These are phyloP conservation scores for Picea abies DNA, from an alignment of 83 land plant genomes.

Conservation along the genomic window DNA sequence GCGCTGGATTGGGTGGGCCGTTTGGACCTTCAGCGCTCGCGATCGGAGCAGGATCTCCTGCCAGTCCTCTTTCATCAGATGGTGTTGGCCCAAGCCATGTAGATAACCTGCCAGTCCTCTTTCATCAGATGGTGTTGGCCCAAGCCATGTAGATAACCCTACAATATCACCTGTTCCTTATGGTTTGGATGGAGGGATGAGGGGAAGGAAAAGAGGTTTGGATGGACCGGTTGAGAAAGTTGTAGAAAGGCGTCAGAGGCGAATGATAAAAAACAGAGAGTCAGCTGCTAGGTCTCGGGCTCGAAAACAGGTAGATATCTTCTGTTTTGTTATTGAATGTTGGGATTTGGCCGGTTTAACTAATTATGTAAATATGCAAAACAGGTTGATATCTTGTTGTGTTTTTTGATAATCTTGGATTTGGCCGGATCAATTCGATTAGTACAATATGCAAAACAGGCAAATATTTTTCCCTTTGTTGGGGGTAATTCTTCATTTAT, in stretches of 20 bases:
- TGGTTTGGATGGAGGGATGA: constrained; percentile 16
- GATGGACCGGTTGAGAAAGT: constrained; percentile 63
- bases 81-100: constrained; percentile 22
- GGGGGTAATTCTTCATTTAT: too few species aligned
- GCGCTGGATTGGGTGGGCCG: constrained; percentile 23
- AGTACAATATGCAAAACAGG: too few species aligned
- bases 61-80: constrained; percentile 33
- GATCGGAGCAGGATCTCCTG: constrained; percentile 23
- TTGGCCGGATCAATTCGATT: too few species aligned
- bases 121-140: constrained; percentile 29
- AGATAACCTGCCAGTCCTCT: constrained; percentile 25
- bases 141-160: constrained; percentile 15
- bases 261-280: constrained; percentile 96
- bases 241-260: constrained; percentile 80
- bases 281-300: constrained; percentile 93
- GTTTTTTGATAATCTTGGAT: too few species aligned
- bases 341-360: not conserved
- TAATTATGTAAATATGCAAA: too few species aligned
- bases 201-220: constrained; percentile 26
- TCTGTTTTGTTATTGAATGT: not conserved
- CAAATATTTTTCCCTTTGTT: too few species aligned
- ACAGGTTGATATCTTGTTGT: too few species aligned
- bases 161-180: constrained; percentile 18
- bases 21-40: constrained; percentile 25
- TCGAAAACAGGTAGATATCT: constrained; percentile 69